Conservation (phyloP, 139 green algal species). For the Tetraselmis chui region DNA sequence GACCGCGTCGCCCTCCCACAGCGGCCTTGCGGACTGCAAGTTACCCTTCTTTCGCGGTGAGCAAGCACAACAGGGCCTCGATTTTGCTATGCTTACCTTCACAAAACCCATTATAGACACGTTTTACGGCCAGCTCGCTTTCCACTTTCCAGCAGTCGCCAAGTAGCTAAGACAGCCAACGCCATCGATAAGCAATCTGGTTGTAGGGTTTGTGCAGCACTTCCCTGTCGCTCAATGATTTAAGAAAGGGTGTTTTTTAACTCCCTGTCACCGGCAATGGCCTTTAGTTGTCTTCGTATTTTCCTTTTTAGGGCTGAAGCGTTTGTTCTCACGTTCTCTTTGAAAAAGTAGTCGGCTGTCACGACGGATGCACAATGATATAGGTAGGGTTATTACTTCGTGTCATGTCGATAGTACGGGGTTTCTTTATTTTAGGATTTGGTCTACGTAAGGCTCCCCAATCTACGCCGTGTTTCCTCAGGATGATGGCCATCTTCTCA, state of each 20-base stretch:
- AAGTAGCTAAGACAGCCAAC: not conserved
- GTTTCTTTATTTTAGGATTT: no score
- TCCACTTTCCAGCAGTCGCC: not conserved
- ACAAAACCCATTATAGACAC: not conserved
- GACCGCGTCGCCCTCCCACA: not conserved
- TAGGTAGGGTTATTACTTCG: not conserved
- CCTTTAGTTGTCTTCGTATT: no score
- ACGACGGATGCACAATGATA: not conserved
- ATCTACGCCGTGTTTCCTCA: no score
- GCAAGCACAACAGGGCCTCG: not conserved
- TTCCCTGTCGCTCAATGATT: no score
- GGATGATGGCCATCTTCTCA: not conserved
- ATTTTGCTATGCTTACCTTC: not conserved
- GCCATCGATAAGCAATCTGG: not conserved
- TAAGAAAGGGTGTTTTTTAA: no score
- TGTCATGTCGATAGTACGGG: not conserved
- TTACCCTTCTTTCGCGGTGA: not conserved
- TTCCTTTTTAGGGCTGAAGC: not conserved
- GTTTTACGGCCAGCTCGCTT: not conserved
- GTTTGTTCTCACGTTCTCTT: not conserved
- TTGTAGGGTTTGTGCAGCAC: no score
- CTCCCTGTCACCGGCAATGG: no score
- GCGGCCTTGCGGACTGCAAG: not conserved
- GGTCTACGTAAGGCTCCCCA: no score
- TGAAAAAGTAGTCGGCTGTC: not conserved